Evolutionary conservation across 78 protist genomes (phyloP), one percentile per base, ranked within the genome.

Genomic region (Trichosphaerium sp.): DNA sequence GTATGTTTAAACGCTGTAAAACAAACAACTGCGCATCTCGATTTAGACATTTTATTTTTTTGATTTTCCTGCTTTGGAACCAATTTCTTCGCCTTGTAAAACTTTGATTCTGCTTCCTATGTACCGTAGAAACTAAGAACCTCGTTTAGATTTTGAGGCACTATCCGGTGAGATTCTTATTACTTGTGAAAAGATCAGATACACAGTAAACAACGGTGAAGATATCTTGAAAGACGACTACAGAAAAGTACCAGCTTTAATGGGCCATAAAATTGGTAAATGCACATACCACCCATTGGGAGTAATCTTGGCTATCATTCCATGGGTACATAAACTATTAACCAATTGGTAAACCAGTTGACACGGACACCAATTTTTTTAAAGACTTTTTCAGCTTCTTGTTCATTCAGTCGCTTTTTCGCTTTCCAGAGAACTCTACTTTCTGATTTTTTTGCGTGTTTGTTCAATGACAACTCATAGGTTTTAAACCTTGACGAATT

Each of bases 141-240:
- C 1, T 15, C 26, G 41, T 29, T 21, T 26, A 80, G 87, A 75
- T 63, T 71, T 84, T 40, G 89, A 78, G 42, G 84, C 82, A 7
- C 55, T 43, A 23, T 73, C 78, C 61, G 89, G 89, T 32, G 89
- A 84, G 66, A 61, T 84, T 52, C 44, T 74, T 37, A 59, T 78
- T 44, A 68, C 76, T 31, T 72, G 82, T 37, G 89, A 84, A 65
- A 84, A 84, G 71, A 39, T 84, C 39, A 18, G 84, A 25, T 84
- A 74, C 74, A 74, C 78, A 31, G 37, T 84, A 40, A 44, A 62
- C 40, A 28, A 78, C 54, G 89, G 89, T 25, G 85, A 78, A 44
- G 58, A 59, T 18, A 82, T 79, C 12, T 51, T 84, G 6, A 59
- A 52, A 57, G 21, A 84, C 29, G 79, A 84, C 56, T 28, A 39